Base-by-base conservation (phyloP, 2,329 filamentous ascomycete genomes). In the Exutisphaerella laricina region DNA sequence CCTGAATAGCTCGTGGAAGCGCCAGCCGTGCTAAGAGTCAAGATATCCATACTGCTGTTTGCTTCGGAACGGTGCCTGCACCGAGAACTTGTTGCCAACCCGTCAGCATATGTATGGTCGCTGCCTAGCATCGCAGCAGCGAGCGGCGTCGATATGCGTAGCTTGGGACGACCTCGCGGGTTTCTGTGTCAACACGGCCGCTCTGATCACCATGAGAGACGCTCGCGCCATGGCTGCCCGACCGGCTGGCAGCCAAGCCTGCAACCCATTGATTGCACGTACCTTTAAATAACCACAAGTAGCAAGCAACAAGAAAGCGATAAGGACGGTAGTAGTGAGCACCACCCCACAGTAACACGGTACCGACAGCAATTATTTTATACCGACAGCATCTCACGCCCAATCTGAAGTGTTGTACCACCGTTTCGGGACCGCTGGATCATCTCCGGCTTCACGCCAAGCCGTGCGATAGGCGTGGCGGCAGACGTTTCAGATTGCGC, bases 401-500 rank as follows among this genome's bases (percentile, higher is more conserved):
- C 36, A 18, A 21, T 22, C 26, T 40, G 26, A 40, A 40, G 38
- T 32, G 36, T 33, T 23, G 38, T 30, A 22, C 25, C 26, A 23
- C 26, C 38, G 29, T 35, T 20, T 40, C 38, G 20, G 29, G 16
- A 16, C 38, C 28, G 20, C 31, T 21, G 32, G 22, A 23, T 9
- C 9, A 43, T 22, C 17, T 18, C 22, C 22, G 40, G 39, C 17
- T 4, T 20, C 18, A 16, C 31, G 30, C 39, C 39, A 43, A 43
- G 23, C 32, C 32, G 40, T 18, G 26, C 40, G 37, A 31, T 37
- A 43, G 32, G 39, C 40, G 40, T 40, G 4, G 12, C 38, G 28
- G 12, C 6, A 22, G 28, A 14, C 18, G 38, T 40, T 40, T 40
- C 28, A 31, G 12, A 6, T 26, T 20, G n/a, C n/a, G n/a, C n/a